phyloP scores from a whole-genome alignment of 2,329 filamentous ascomycete species.

The Cladosporium sp. region DNA sequence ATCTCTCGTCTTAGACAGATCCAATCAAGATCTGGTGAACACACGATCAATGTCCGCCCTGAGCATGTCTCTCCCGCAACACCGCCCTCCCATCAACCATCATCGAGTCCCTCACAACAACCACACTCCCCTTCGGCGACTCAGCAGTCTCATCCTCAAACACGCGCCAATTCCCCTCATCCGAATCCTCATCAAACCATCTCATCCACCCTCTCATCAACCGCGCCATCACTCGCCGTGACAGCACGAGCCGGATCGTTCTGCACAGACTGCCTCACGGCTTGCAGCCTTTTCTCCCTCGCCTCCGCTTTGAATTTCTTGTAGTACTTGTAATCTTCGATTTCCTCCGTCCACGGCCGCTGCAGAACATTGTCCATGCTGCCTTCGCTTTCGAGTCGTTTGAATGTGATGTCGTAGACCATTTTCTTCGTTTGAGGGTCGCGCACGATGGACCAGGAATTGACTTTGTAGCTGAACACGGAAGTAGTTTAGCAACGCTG shows the following conservation, averaged over 20 bases:
- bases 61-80: background rate
- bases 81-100: background rate
- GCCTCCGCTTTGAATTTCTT: slow-evolving; percentile 34
- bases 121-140: slow-evolving; percentile 6
- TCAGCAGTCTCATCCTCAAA: slow-evolving; percentile 8
- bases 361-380: slow-evolving; percentile 35
- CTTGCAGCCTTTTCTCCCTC: slow-evolving; percentile 8
- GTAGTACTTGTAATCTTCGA: slow-evolving; percentile 47
- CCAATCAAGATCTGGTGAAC: no score
- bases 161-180: slow-evolving; percentile 1
- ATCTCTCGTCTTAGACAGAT: no score
- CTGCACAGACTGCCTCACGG: slow-evolving; percentile 12
- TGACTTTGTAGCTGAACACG: slow-evolving; percentile 30
- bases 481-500: background rate
- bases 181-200: background rate
- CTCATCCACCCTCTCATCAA: background rate
- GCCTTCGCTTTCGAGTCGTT: slow-evolving; percentile 27
- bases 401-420: slow-evolving; percentile 38
- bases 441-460: slow-evolving; percentile 39
- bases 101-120: background rate
- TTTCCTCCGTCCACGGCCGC: slow-evolving; percentile 40
- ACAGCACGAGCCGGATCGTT: background rate
- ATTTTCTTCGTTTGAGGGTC: slow-evolving; percentile 24
- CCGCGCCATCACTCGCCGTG: slow-evolving; percentile 14
- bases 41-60: no score